Base-by-base conservation (phyloP, 352 stramenopile genomes). In the Globisporangium ultimum region DNA sequence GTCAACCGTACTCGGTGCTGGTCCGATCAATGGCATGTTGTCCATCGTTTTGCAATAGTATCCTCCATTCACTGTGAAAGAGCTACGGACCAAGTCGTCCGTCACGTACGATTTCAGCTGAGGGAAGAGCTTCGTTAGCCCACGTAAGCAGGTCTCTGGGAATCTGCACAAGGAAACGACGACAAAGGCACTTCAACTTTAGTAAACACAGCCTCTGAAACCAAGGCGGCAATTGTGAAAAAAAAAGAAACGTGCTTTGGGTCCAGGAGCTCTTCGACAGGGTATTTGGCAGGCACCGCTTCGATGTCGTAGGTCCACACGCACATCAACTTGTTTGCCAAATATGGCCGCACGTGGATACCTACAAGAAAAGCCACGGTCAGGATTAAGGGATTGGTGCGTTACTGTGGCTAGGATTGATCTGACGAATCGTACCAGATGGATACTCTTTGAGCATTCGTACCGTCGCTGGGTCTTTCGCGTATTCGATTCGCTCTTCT, bases 1-100 rank as follows among this genome's bases (percentile, higher is more conserved):
- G 15, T 82, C 72, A 48, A 89, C 67, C 0, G 80, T 88, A 48
- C 57, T 80, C 3, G 78, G 74, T 13, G 78, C 75, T 12, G 74
- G 74, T 15, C 82, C 82, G 45, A 92, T 90, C 47, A 92, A 53
- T 20, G 83, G 83, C 48, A 88, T 71, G 53, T 89, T 90, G 68
- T 90, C 80, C 48, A 85, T 57, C 8, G 78, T 90, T 63, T 92
- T 92, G 72, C 80, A 92, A 52, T 89, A 92, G 65, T 92, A 90
- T 3, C 80, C 80, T 15, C 83, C 80, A 15, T 84, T 88, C 6
- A 92, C 77, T 64, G 87, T 71, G 58, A 92, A 79, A 0, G 82
- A 84, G 36, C 73, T 72, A 46, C 74, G 76, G 5, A 82, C 77
- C 68, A 85, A 65, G n/a, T 70, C 58, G 51, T 86, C 68, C 13